Conservation (phyloP, 2,329 filamentous ascomycete genomes). For the Tolypocladium sp. region DNA sequence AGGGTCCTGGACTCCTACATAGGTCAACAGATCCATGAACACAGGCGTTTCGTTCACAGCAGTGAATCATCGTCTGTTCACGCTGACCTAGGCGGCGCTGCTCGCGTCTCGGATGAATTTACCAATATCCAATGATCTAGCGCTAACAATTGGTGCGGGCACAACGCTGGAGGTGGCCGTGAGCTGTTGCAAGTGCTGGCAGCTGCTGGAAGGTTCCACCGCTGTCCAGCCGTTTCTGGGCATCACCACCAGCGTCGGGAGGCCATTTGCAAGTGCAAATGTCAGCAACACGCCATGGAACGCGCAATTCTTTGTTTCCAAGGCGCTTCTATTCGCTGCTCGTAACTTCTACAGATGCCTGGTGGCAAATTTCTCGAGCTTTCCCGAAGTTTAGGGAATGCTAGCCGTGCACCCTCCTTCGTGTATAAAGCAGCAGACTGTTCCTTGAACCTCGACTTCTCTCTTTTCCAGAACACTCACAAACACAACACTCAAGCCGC, state of each 20-base stretch:
- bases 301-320: not conserved
- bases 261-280: not conserved
- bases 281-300: slow-evolving; percentile 5
- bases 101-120: not conserved
- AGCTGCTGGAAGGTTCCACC: slow-evolving; percentile 15
- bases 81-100: not conserved
- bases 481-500: slow-evolving; percentile 9
- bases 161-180: not conserved
- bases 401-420: not conserved
- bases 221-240: slow-evolving; percentile 9
- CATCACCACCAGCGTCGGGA: not conserved
- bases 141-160: not conserved
- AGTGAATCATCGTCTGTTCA: not conserved
- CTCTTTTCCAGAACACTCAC: slow-evolving; percentile 16
- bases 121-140: not conserved
- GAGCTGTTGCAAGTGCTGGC: not conserved
- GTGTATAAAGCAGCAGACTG: slow-evolving; percentile 21
- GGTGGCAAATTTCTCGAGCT: slow-evolving; percentile 8
- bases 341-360: slow-evolving; percentile 13
- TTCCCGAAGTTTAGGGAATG: slow-evolving; percentile 11
- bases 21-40: not conserved
- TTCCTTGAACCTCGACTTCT: slow-evolving; percentile 2
- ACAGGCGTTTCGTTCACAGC: not conserved
- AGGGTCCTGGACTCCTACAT: not conserved
- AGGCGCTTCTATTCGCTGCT: not conserved